phyloP scores from a whole-genome alignment of 1,284 basidiomycete species.

The Cystobasidiaceae sp. region DNA sequence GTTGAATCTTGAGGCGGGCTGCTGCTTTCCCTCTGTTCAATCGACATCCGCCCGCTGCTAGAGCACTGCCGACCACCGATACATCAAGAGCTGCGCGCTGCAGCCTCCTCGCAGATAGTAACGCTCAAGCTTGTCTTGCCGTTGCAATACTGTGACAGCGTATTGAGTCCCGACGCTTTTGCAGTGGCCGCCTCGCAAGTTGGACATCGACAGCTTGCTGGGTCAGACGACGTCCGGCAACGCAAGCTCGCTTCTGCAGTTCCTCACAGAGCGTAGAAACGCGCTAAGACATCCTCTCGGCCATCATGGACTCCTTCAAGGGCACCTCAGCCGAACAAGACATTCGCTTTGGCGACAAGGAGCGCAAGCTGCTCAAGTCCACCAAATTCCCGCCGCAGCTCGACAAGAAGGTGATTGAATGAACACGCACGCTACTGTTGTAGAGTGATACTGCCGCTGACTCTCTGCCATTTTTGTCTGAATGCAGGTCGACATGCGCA shows the following conservation, averaged over 20 bases:
- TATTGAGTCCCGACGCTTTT: conserved; percentile 6
- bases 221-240: not conserved
- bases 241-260: not conserved
- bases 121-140: conserved; percentile 9
- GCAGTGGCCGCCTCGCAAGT: too few relatives aligned
- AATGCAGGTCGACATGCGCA: conserved; percentile 79
- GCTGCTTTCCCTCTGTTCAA: too few relatives aligned
- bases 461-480: too few relatives aligned
- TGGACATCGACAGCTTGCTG: not conserved
- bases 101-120: conserved; percentile 19
- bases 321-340: conserved; percentile 43
- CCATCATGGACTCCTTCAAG: conserved; percentile 33
- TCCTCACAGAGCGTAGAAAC: too few relatives aligned
- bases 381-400: conserved; percentile 89
- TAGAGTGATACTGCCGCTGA: too few relatives aligned
- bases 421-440: too few relatives aligned
- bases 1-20: too few relatives aligned
- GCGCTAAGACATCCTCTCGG: too few relatives aligned
- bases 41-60: too few relatives aligned
- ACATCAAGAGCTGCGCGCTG: too few relatives aligned
- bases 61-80: too few relatives aligned
- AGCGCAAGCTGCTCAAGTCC: conserved; percentile 74
- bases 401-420: conserved; percentile 72
- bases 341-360: conserved; percentile 86
- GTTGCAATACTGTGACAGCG: not conserved